phyloP scores from a whole-genome alignment of 2,329 filamentous ascomycete species.

The Paramyrothecium sp. region DNA sequence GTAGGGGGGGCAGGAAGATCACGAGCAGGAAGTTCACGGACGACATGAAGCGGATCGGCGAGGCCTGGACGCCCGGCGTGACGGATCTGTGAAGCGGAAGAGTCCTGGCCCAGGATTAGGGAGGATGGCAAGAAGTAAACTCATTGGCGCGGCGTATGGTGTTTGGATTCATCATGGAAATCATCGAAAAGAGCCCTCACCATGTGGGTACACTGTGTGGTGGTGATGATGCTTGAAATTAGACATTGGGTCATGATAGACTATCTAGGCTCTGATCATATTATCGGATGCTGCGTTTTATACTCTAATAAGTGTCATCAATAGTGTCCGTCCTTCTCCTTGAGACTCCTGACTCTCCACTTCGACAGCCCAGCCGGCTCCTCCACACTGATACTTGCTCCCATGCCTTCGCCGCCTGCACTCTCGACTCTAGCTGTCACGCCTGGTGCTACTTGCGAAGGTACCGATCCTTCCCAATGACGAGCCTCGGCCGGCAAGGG shows the following conservation, averaged over 20 bases:
- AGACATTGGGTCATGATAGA: neutral
- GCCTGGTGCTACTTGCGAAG: conserved; percentile 18
- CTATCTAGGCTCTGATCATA: conserved; percentile 9
- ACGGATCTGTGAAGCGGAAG: conserved; percentile 50
- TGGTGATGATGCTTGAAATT: neutral
- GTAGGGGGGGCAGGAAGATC: conserved; percentile 65
- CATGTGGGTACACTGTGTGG: conserved; percentile 1
- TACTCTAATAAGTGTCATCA: conserved; percentile 7
- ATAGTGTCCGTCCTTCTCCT: conserved; percentile 19
- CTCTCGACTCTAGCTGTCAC: neutral
- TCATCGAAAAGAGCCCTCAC: neutral
- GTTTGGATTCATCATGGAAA: conserved; percentile 12
- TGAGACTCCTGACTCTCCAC: conserved; percentile 32
- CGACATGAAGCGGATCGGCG: conserved; percentile 84
- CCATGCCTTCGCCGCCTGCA: conserved; percentile 25
- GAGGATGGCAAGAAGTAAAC: neutral
- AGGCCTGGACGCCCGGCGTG: conserved; percentile 77
- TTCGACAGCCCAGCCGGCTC: conserved; percentile 37
- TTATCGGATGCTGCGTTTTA: neutral
- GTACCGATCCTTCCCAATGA: conserved; percentile 59
- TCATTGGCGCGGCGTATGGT: conserved; percentile 23
- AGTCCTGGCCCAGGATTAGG: conserved; percentile 7
- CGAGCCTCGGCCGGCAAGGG: conserved; percentile 63
- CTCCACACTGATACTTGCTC: conserved; percentile 31
- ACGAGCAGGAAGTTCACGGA: conserved; percentile 76